Conservation (phyloP, 108 stramenopile genomes). For the Cyclotella cryptica region DNA sequence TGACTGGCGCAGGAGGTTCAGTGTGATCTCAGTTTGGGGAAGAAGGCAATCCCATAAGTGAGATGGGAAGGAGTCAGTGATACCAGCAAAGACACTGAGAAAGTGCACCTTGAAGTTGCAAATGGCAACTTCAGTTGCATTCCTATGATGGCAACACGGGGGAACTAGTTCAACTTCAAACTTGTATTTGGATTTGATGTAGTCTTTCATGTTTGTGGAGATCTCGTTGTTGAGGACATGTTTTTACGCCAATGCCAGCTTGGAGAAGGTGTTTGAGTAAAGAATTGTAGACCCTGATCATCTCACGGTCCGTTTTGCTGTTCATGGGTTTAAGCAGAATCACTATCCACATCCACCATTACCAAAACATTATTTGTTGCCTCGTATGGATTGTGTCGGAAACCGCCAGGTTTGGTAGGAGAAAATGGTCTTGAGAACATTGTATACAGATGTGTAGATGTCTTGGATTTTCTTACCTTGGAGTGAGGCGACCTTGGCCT, state of each 20-base stretch:
- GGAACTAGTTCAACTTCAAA: slow-evolving; percentile 49
- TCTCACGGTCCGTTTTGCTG: slow-evolving; percentile 24
- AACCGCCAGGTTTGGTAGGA: slow-evolving; percentile 32
- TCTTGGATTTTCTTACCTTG: slow-evolving; percentile 15
- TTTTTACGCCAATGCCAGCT: slow-evolving; percentile 18
- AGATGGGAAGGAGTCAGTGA: slow-evolving; percentile 40
- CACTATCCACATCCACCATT: slow-evolving; percentile 21
- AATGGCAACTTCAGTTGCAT: slow-evolving; percentile 55
- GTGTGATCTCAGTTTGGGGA: slow-evolving; percentile 37
- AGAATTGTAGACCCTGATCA: slow-evolving; percentile 14
- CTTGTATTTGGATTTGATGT: slow-evolving; percentile 8
- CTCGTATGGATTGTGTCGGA: background rate
- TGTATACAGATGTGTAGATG: slow-evolving; percentile 5
- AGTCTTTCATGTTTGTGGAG: background rate
- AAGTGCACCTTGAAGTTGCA: slow-evolving; percentile 58
- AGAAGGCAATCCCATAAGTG: slow-evolving; percentile 49
- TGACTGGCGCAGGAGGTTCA: slow-evolving; percentile 53
- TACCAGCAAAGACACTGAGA: slow-evolving; percentile 37
- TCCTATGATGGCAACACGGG: slow-evolving; percentile 42
- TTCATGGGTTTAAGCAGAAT: slow-evolving; percentile 35
- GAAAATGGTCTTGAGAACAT: slow-evolving; percentile 7
- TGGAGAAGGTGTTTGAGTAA: background rate
- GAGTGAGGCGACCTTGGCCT: background rate
- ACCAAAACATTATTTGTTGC: slow-evolving; percentile 28
- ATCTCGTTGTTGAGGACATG: slow-evolving; percentile 37